Base-by-base conservation (phyloP, 1,284 basidiomycete species). In the Mycosarcoma maydis region DNA sequence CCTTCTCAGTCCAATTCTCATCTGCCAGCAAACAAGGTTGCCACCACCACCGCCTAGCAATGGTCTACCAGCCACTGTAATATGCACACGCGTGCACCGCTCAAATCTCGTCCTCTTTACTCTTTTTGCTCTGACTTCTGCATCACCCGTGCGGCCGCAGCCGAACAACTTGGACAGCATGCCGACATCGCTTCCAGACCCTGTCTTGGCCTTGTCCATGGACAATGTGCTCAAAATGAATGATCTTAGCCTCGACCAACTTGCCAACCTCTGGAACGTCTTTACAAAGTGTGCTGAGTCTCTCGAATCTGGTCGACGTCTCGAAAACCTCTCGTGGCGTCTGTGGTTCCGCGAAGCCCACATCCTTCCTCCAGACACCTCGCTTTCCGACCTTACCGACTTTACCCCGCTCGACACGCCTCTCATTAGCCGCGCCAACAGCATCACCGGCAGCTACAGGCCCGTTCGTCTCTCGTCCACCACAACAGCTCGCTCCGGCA, bases 321-420 rank as follows among this genome's bases (percentile, higher is more conserved):
- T 92, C 24, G 91, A 93, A 83, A 92, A 93, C 78, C 88, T 92
- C 53, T 89, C 89, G 6, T 93, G 91, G 92, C 84, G 91, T 46
- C 83, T 93, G 13, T 92, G 90, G 91, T 87, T 90, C 78, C 87
- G 88, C 64, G 87, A 90, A 72, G 64, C 78, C 46, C 64, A 75
- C 61, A 59, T 78, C 23, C 55, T 75, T 2, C 73, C 73, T 24
- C 61, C 73, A 39, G 73, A 75, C 38, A 59, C 61, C n/a, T 65
- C 70, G 32, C 61, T 73, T 38, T 73, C 73, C 4, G 73, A 75
- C 30, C 64, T 75, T 24, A 59, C 68, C 29, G 73, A 73, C 39
- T 73, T 61, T 19, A 73, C 73, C 11, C 73, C 73, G 11, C 45
- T 73, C 33, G 73, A 73, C 20, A 73, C 73, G 2, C 70, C 70